These are phyloP conservation scores for Phtheirospermum japonicum DNA, from an alignment of 257 asterid genomes.

Conservation along the genomic window DNA sequence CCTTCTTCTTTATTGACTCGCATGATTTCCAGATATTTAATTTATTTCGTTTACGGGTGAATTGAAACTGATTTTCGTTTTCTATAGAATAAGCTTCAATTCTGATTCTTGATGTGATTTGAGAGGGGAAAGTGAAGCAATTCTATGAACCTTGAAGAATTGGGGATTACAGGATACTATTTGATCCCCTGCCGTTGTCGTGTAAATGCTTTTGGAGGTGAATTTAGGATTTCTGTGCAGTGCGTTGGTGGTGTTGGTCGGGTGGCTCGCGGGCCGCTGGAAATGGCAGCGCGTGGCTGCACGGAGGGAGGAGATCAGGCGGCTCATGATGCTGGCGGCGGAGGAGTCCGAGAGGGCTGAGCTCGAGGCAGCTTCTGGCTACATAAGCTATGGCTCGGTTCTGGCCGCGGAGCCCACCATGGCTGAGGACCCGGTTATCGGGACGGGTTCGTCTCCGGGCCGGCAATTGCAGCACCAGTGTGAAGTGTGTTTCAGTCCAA, in stretches of 20 bases:
- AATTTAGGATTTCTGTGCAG: constrained; percentile 55
- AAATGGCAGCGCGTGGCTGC: constrained; percentile 60
- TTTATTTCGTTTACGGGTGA: constrained; percentile 4
- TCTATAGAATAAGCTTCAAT: not conserved
- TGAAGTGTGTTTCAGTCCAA: constrained; percentile 60
- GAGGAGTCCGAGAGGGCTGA: constrained; percentile 73
- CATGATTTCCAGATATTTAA: not conserved
- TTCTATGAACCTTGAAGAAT: constrained; percentile 37
- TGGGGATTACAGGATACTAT: constrained; percentile 43
- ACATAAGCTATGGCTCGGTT: constrained; percentile 27
- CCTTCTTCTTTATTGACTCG: not conserved
- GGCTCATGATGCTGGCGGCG: constrained; percentile 61
- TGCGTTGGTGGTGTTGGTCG: constrained; percentile 41
- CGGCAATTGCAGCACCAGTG: constrained; percentile 53
- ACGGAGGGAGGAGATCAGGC: constrained; percentile 65
- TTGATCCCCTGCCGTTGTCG: constrained; percentile 30
- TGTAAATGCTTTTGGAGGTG: constrained; percentile 68
- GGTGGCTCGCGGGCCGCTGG: constrained; percentile 49
- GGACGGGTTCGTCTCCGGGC: constrained; percentile 22
- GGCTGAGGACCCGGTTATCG: constrained; percentile 20
- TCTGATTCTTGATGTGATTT: not conserved
- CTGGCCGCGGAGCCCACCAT: constrained; percentile 24
- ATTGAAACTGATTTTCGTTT: not conserved
- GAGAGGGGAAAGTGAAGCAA: constrained; percentile 5
- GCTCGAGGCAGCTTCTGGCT: constrained; percentile 40